These are phyloP conservation scores for Emmonsiellopsis sp. DNA, from an alignment of 2,329 filamentous ascomycete species.

Conservation along the genomic window DNA sequence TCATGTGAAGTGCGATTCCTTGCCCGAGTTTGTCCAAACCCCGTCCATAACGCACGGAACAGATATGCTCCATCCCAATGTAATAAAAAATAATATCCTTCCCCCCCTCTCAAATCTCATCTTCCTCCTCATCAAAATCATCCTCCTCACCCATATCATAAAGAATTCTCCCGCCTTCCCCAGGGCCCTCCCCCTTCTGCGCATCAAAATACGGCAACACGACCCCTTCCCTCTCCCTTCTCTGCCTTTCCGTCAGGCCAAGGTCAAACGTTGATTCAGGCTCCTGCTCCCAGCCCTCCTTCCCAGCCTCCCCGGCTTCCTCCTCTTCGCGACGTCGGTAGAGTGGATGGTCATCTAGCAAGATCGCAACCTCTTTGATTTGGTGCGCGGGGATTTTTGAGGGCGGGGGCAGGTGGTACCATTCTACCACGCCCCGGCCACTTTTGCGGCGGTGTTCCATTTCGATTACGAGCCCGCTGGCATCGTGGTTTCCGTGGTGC, in stretches of 20 bases:
- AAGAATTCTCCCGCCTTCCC: slow-evolving; percentile 83
- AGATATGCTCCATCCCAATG: background rate
- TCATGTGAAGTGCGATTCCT: too few species aligned
- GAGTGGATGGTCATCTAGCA: slow-evolving; percentile 68
- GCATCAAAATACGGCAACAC: slow-evolving; percentile 95
- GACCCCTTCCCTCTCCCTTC: slow-evolving; percentile 74
- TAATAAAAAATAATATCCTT: background rate
- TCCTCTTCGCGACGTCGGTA: slow-evolving; percentile 46
- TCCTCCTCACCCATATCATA: slow-evolving; percentile 97
- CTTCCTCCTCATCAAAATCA: slow-evolving; percentile 92
- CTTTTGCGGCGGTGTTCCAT: slow-evolving; percentile 82
- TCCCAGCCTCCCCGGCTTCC: slow-evolving; percentile 37
- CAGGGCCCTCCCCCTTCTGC: slow-evolving; percentile 60
- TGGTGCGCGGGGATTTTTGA: slow-evolving; percentile 36
- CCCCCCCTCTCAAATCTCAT: slow-evolving; percentile 57
- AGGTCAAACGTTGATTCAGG: slow-evolving; percentile 75
- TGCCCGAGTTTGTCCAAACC: too few species aligned
- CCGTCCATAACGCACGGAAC: too few species aligned
- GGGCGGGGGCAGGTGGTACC: slow-evolving; percentile 47
- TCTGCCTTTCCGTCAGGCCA: slow-evolving; percentile 82
- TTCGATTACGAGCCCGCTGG: slow-evolving; percentile 62
- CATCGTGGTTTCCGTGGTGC: slow-evolving; percentile 23
- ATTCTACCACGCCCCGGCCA: slow-evolving; percentile 66
- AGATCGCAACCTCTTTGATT: slow-evolving; percentile 42
- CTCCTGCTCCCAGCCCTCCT: slow-evolving; percentile 29